Evolutionary conservation across 2,329 filamentous ascomycete species (phyloP), one percentile per base, ranked within the genome.

Genomic region (Monilinia laxa): DNA sequence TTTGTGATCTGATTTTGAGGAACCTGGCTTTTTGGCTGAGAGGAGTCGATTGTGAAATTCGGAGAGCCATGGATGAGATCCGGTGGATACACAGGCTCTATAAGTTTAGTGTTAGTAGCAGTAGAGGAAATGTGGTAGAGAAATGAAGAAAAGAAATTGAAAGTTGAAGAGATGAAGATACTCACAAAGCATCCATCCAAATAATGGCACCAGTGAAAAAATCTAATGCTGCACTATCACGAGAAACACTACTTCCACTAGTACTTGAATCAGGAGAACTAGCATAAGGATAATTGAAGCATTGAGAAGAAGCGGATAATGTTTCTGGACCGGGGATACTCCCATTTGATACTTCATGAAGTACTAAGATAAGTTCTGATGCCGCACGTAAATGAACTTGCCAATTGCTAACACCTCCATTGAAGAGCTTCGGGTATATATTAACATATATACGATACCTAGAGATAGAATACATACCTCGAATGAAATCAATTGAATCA

Each of bases 361-460:
- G 62, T 11, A 45, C 38, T 3, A 63, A 77, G n/a, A 85, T 82
- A 53, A 85, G 77, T n/a, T 79, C 78, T 59, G 82, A 74, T 49
- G 82, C 82, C 5, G 81, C 83, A 69, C 80, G 78, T 42, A 84
- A 79, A 70, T 85, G 83, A 63, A 81, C 75, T 62, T 79, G 80
- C 80, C 83, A 84, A 70, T 82, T 82, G 3, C 79, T 78, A 49
- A 79, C 80, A 67, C 80, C 80, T 45, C 77, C 77, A 4, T 81
- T 79, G 11, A 71, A 70, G 12, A 70, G 67, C 69, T 70, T 47
- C 18, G 49, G 2, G 10, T 57, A 3, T n/a, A 11, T 20, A 45
- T 68, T 2, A 68, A 16, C 42, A 23, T 45, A 16, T 40, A 28
- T 0, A 20, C 25, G 1, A 28, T 42, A 2, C 4, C n/a, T 31